A percentile compares a stretch with the other conserved stretches of the same genome.
Conservation (phyloP, 1,284 basidiomycete genomes). For the Cutaneotrichosporon cyanovorans region DNA sequence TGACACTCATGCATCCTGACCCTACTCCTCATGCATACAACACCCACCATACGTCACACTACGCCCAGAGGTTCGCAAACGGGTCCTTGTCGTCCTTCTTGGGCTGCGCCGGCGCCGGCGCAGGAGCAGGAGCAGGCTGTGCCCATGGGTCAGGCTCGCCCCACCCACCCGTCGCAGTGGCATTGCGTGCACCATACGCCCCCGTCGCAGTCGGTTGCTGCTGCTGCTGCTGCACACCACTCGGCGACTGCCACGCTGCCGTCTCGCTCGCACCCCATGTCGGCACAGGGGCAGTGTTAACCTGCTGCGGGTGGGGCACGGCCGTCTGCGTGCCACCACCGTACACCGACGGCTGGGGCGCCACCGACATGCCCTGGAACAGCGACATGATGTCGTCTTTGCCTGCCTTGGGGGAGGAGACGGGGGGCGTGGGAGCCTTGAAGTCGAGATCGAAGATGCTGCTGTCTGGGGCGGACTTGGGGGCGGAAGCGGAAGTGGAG, state of each 20-base stretch:
- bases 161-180: background rate
- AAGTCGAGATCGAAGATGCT: constrained; percentile 48
- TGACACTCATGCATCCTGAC: too few species aligned
- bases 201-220: background rate
- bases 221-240: constrained; percentile 8
- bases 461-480: constrained; percentile 18
- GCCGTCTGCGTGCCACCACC: constrained; percentile 37
- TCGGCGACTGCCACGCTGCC: constrained; percentile 29
- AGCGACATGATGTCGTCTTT: constrained; percentile 47
- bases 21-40: too few species aligned
- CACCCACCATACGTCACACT: background rate
- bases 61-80: constrained; percentile 15
- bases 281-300: constrained; percentile 20
- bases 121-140: constrained; percentile 1
- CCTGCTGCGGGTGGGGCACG: constrained; percentile 20
- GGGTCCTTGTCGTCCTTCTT: constrained; percentile 31
- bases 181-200: background rate
- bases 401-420: constrained; percentile 14
- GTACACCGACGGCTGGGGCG: constrained; percentile 20
- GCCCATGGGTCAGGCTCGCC: constrained; percentile 23
- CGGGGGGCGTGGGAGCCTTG: constrained; percentile 31
- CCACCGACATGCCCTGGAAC: constrained; percentile 24
- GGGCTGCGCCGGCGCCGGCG: constrained; percentile 7
- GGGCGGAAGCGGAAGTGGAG: constrained; percentile 6
- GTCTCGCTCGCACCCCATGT: constrained; percentile 34